Percentiles rank a stretch among this genome's conserved stretches.
Evolutionary conservation across 1,284 basidiomycete species (phyloP).

Genomic region (Agaricales sp.): DNA sequence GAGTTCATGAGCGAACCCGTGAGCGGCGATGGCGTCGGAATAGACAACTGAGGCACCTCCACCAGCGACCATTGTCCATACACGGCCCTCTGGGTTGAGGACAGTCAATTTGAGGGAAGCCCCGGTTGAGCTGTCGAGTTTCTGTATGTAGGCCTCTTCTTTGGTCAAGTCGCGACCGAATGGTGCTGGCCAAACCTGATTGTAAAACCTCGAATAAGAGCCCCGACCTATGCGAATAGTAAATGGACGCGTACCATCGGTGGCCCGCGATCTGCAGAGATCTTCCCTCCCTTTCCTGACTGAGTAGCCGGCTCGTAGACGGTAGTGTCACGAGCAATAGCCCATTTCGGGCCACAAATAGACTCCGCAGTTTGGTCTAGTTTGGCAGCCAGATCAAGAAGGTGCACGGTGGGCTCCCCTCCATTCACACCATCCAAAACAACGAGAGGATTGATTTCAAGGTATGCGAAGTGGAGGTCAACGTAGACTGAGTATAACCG

Average conservation of each 20-base stretch:
- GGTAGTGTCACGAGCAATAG: slow-evolving; percentile 86
- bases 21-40: slow-evolving; percentile 86
- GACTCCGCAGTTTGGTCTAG: slow-evolving; percentile 98
- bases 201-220: slow-evolving; percentile 10
- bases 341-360: slow-evolving; percentile 98
- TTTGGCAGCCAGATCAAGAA: slow-evolving; percentile 99
- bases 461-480: slow-evolving; percentile 96
- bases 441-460: slow-evolving; percentile 99
- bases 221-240: slow-evolving; percentile 3
- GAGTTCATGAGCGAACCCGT: slow-evolving; percentile 94
- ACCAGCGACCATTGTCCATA: slow-evolving; percentile 99
- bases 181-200: slow-evolving; percentile 88
- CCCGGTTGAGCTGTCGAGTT: slow-evolving; percentile 93
- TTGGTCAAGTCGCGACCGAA: slow-evolving; percentile 98
- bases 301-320: slow-evolving; percentile 50
- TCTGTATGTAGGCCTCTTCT: slow-evolving; percentile 99
- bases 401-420: slow-evolving; percentile 78
- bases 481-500: slow-evolving; percentile 97
- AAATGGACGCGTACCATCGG: slow-evolving; percentile 62
- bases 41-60: slow-evolving; percentile 70
- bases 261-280: slow-evolving; percentile 88
- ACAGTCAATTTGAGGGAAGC: slow-evolving; percentile 98
- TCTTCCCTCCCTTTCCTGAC: slow-evolving; percentile 31
- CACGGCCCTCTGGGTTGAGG: slow-evolving; percentile 87
- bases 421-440: slow-evolving; percentile 74